Percentiles rank a stretch among this genome's conserved stretches.
phyloP scores from a whole-genome alignment of 1,284 basidiomycete species.

The Sphaerobolus stellatus region DNA sequence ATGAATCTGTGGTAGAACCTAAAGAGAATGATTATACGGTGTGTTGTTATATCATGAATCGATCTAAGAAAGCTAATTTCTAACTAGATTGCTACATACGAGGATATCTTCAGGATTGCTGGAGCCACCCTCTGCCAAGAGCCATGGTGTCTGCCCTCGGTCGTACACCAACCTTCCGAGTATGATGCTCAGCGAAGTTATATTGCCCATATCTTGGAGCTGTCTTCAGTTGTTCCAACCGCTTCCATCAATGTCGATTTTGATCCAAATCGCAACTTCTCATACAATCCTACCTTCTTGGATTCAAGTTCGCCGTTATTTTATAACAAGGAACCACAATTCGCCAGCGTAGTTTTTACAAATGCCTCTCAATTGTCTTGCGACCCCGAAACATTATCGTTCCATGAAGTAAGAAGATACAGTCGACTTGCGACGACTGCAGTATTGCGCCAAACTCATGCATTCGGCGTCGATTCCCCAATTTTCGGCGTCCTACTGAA shows the following conservation, averaged over 20 bases:
- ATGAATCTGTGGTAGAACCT: background rate
- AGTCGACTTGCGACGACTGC: slow-evolving; percentile 13
- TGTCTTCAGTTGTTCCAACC: slow-evolving; percentile 2
- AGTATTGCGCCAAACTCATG: slow-evolving; percentile 4
- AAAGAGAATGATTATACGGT: background rate
- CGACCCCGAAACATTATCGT: background rate
- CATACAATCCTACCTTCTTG: no score
- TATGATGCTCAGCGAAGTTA: background rate
- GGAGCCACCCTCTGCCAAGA: slow-evolving; percentile 1
- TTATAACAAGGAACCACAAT: slow-evolving; percentile 8
- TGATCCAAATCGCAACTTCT: no score
- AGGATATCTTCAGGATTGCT: background rate
- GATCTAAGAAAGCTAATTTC: background rate
- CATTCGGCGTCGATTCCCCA: slow-evolving; percentile 8
- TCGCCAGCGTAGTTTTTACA: slow-evolving; percentile 10
- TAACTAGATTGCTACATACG: background rate
- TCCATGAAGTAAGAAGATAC: slow-evolving; percentile 6
- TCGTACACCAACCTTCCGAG: background rate
- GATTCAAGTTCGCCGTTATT: no score
- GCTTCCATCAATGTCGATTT: slow-evolving; percentile 2
- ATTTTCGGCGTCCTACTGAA: slow-evolving; percentile 8
- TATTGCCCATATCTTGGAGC: background rate
- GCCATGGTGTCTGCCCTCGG: slow-evolving; percentile 5
- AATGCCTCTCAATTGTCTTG: background rate
- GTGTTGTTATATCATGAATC: no score